These are phyloP conservation scores for Lizonia empirigonia DNA, from an alignment of 2,329 filamentous ascomycete species.

Conservation along the genomic window DNA sequence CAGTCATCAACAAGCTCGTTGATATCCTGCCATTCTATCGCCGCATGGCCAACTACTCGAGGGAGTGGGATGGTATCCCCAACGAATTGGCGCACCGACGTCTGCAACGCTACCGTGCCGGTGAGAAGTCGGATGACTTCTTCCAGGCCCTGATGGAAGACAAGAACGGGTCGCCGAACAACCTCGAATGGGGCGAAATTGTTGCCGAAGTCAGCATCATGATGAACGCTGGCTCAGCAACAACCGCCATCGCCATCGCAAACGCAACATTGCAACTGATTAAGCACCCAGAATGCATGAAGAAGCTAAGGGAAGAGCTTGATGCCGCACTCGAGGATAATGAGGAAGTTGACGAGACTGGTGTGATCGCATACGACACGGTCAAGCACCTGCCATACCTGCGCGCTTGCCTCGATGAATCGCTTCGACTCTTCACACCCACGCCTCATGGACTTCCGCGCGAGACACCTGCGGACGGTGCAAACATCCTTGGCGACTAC, in stretches of 20 bases:
- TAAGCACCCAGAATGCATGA: conserved; percentile 50
- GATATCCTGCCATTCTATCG: conserved; percentile 56
- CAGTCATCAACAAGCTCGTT: conserved; percentile 54
- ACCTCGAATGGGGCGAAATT: conserved; percentile 64
- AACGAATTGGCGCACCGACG: conserved; percentile 54
- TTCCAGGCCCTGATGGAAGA: conserved; percentile 62
- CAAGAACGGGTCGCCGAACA: conserved; percentile 52
- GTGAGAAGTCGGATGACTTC: conserved; percentile 65
- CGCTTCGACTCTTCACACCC: conserved; percentile 54
- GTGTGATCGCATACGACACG: conserved; percentile 36
- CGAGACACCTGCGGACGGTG: conserved; percentile 39
- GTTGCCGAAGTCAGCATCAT: conserved; percentile 62
- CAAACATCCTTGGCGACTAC: conserved; percentile 34
- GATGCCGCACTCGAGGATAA: conserved; percentile 35
- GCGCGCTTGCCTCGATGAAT: conserved; percentile 53
- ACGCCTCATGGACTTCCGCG: conserved; percentile 50
- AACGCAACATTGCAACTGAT: conserved; percentile 61
- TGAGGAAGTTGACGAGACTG: conserved; percentile 33
- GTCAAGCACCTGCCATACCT: conserved; percentile 44
- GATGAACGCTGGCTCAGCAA: conserved; percentile 57
- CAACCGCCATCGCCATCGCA: conserved; percentile 59
- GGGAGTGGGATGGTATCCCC: conserved; percentile 57
- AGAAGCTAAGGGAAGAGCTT: conserved; percentile 34
- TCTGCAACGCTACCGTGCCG: conserved; percentile 54
- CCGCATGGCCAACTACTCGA: conserved; percentile 48